Conservation (phyloP, 352 stramenopile genomes). For the Hyaloperonospora arabidopsidis region DNA sequence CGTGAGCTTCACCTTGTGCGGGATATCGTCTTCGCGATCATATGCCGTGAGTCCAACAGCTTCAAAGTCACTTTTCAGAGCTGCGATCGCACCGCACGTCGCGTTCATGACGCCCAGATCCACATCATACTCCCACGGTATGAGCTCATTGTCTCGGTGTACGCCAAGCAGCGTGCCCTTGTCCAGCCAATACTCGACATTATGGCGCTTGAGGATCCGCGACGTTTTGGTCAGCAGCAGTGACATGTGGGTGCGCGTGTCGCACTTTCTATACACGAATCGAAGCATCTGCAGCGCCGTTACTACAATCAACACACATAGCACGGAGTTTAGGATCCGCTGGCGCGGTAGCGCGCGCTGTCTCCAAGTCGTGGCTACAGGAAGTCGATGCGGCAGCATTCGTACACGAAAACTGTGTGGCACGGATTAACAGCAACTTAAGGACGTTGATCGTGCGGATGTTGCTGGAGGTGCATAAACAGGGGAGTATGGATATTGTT, state of each 20-base stretch:
- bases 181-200: slow-evolving; percentile 79
- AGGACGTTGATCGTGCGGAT: neutral
- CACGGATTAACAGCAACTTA: slow-evolving; percentile 14
- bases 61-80: slow-evolving; percentile 56
- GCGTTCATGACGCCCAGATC: slow-evolving; percentile 75
- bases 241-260: slow-evolving; percentile 64
- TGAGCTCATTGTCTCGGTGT: slow-evolving; percentile 59
- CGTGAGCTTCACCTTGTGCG: slow-evolving; percentile 77
- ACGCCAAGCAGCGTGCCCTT: slow-evolving; percentile 69
- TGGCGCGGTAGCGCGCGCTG: slow-evolving; percentile 13
- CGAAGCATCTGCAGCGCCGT: slow-evolving; percentile 35
- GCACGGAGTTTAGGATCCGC: slow-evolving; percentile 24
- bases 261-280: slow-evolving; percentile 68
- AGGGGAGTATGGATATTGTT: too few species aligned
- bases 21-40: slow-evolving; percentile 60
- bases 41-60: slow-evolving; percentile 55
- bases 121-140: slow-evolving; percentile 77
- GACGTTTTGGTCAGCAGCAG: slow-evolving; percentile 61
- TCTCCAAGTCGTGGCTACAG: slow-evolving; percentile 10
- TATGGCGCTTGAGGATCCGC: slow-evolving; percentile 48
- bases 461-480: neutral
- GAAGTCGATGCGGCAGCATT: slow-evolving; percentile 31
- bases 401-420: neutral
- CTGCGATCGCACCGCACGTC: slow-evolving; percentile 59
- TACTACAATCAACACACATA: slow-evolving; percentile 25